Evolutionary conservation across 768 basidiomycete species (phyloP).

Genomic region (Pulveroboletus ravenelii): DNA sequence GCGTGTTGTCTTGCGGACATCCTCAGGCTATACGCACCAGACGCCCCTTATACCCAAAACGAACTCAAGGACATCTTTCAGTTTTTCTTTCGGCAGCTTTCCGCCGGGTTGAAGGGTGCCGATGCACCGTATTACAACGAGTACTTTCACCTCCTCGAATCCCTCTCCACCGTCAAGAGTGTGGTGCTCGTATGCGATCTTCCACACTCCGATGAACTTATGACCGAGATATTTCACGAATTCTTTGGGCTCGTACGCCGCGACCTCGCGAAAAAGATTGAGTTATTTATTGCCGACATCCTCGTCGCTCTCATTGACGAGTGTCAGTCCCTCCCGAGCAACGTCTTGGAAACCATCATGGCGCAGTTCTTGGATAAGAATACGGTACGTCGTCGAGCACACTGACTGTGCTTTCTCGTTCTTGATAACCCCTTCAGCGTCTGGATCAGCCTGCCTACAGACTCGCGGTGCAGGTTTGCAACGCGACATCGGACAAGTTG

Average conservation of each 20-base stretch:
- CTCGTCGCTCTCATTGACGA: slow-evolving; percentile 89
- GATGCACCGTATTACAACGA: slow-evolving; percentile 86
- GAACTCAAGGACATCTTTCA: slow-evolving; percentile 96
- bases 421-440: slow-evolving; percentile 36
- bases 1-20: slow-evolving; percentile 95
- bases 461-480: slow-evolving; percentile 84
- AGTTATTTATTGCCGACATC: slow-evolving; percentile 84
- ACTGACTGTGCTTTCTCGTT: not conserved
- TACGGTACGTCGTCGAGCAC: slow-evolving; percentile 43
- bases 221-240: slow-evolving; percentile 76
- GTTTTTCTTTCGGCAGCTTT: slow-evolving; percentile 89
- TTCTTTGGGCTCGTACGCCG: slow-evolving; percentile 79
- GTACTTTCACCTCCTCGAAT: slow-evolving; percentile 94
- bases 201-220: slow-evolving; percentile 78
- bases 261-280: slow-evolving; percentile 73
- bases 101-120: slow-evolving; percentile 63
- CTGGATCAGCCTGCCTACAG: slow-evolving; percentile 74
- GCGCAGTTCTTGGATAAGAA: slow-evolving; percentile 82
- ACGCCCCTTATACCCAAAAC: slow-evolving; percentile 87
- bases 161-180: slow-evolving; percentile 89
- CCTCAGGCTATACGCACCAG: slow-evolving; percentile 89
- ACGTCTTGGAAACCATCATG: slow-evolving; percentile 77
- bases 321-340: slow-evolving; percentile 64
- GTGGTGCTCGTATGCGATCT: slow-evolving; percentile 92
- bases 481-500: slow-evolving; percentile 75